Evolutionary conservation across 306 rosid species (phyloP).

Genomic region (Malus fusca): DNA sequence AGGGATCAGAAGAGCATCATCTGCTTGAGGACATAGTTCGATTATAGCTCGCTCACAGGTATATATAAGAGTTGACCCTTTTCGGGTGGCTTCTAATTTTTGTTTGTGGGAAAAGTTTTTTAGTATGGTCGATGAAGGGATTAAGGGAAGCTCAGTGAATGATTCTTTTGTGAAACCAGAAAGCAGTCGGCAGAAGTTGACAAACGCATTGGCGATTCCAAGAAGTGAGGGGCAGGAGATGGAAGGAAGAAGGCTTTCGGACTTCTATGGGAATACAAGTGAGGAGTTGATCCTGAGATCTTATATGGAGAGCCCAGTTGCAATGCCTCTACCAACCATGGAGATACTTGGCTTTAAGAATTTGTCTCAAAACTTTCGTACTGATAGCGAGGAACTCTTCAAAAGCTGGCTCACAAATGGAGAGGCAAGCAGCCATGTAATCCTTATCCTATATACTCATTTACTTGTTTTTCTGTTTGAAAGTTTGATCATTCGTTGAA

Average conservation of each 20-base stretch:
- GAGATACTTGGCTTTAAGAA: slow-evolving; percentile 77
- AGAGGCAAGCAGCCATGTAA: slow-evolving; percentile 64
- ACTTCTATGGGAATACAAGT: slow-evolving; percentile 69
- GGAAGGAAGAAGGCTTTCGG: slow-evolving; percentile 84
- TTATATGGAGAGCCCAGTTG: slow-evolving; percentile 68
- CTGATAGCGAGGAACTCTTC: slow-evolving; percentile 90
- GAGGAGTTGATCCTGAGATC: slow-evolving; percentile 77
- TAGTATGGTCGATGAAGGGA: slow-evolving; percentile 13
- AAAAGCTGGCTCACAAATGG: slow-evolving; percentile 91
- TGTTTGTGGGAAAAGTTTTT: slow-evolving; percentile 10
- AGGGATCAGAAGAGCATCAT: background rate
- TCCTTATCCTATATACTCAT: background rate
- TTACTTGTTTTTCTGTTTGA: slow-evolving; percentile 7
- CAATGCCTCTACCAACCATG: slow-evolving; percentile 58
- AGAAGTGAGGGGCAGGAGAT: slow-evolving; percentile 27
- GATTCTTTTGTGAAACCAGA: slow-evolving; percentile 20
- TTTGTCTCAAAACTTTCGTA: slow-evolving; percentile 63
- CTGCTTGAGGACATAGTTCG: background rate
- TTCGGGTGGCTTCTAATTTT: slow-evolving; percentile 11
- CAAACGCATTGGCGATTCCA: slow-evolving; percentile 11
- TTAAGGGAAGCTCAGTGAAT: slow-evolving; percentile 13
- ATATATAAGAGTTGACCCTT: background rate
- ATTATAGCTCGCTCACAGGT: background rate
- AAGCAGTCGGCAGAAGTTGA: slow-evolving; percentile 10
- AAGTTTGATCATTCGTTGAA: background rate